phyloP scores from a whole-genome alignment of 140 eudicot genomes.

The Flaveria floridana region DNA sequence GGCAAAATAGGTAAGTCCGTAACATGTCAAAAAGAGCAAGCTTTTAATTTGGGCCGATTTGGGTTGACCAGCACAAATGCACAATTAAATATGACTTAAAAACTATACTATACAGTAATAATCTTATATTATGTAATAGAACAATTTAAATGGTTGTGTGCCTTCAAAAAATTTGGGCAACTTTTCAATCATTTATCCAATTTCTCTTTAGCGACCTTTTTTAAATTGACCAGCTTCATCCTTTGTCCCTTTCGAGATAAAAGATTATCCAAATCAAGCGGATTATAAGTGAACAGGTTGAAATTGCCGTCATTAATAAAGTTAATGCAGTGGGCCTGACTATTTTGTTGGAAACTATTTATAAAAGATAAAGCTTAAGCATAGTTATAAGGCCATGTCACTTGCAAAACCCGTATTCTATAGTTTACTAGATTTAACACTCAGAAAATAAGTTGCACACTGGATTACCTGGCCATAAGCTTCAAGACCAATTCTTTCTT shows the following conservation, averaged over 20 bases:
- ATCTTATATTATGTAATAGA: neutral
- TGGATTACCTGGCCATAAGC: conserved; percentile 77
- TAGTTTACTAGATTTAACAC: neutral
- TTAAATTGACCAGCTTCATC: neutral
- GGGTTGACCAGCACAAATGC: neutral
- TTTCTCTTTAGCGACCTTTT: neutral
- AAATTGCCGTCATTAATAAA: neutral
- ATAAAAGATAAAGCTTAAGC: neutral
- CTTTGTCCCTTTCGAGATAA: neutral
- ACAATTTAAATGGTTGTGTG: neutral
- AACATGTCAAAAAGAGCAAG: neutral
- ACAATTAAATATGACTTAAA: neutral
- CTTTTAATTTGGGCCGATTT: neutral
- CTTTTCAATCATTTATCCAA: neutral
- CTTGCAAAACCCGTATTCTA: neutral
- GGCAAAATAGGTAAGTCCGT: neutral
- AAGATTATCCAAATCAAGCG: neutral
- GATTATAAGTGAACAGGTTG: neutral
- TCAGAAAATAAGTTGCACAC: neutral
- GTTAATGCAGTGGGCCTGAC: neutral
- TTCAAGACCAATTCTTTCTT: conserved; percentile 64
- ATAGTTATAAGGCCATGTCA: neutral
- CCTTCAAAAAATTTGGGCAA: neutral
- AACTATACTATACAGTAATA: neutral
- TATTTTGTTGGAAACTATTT: neutral